phyloP scores from a whole-genome alignment of 805 yeast species.

The Myxozyma neotropica region DNA sequence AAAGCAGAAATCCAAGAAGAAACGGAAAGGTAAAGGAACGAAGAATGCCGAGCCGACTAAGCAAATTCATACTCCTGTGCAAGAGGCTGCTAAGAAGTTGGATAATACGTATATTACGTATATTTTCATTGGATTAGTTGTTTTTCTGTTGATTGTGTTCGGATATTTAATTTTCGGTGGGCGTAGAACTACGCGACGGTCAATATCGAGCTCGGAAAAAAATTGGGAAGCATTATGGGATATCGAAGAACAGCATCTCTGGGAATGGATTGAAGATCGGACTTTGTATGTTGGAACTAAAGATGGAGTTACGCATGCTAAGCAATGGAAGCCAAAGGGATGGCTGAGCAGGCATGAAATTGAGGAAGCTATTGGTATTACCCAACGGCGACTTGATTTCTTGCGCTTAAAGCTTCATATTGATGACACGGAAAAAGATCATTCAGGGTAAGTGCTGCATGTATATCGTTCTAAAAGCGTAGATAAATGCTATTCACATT shows the following conservation, averaged over 20 bases:
- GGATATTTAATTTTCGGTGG: neutral
- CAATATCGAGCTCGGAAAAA: neutral
- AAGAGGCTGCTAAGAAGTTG: neutral
- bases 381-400: conserved; percentile 48
- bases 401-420: conserved; percentile 15
- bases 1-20: conserved; percentile 4
- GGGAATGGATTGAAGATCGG: conserved; percentile 71
- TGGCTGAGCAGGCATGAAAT: conserved; percentile 47
- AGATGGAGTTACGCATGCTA: conserved; percentile 3
- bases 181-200: neutral
- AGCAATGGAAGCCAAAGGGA: conserved; percentile 2
- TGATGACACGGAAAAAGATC: neutral
- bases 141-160: neutral
- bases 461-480: neutral
- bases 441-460: neutral
- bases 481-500: neutral
- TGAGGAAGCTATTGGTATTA: conserved; percentile 50
- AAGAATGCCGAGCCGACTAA: neutral
- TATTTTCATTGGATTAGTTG: conserved; percentile 10
- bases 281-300: conserved; percentile 40
- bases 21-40: conserved; percentile 24
- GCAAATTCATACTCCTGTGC: conserved; percentile 2
- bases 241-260: conserved; percentile 59
- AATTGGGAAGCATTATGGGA: conserved; percentile 24
- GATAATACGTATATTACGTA: conserved; percentile 24